Base-by-base conservation (phyloP, 2,329 filamentous ascomycete species). In the Fusarium kyushuense region DNA sequence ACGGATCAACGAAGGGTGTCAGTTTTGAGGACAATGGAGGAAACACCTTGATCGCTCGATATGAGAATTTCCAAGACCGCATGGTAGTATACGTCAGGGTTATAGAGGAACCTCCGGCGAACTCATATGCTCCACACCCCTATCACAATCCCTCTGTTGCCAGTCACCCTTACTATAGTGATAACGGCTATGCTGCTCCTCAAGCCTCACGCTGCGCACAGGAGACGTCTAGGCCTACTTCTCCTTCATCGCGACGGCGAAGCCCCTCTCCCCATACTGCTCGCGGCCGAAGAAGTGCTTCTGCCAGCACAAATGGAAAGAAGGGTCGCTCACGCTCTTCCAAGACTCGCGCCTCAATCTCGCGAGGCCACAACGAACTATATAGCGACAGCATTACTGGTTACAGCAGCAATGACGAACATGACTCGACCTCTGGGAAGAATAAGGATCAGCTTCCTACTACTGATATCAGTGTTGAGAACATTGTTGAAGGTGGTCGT, bases 381-480 rank as follows among this genome's bases (percentile, higher is more conserved):
- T 84, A 85, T 68, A 84, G 81, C 67, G 93, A 97, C 69, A 88
- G 84, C 72, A 77, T 87, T 70, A 90, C 90, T 73, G 90, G 89
- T 65, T 96, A 96, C 79, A 97, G 93, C 81, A 96, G 94, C 79
- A 94, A 92, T 72, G 94, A 97, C 70, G 91, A 90, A 29, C 87
- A 92, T 65, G 91, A 89, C 70, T 94, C 93, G 56, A 86, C 91
- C 70, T 81, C 79, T 53, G 90, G 92, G 74, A 92, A 92, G 78
- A 88, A 86, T 73, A 94, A 92, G 79, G 94, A 97, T 75, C 91
- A 93, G 69, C 88, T 97, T 74, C 94, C 93, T 48, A 97, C 93
- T 77, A 97, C 96, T 17, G 96, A 99, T 73, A 99, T 99, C 76
- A 98, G 95, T 78, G 89, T 97, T 72, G 94, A 97, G 73, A 99